A percentile compares a stretch with the other conserved stretches of the same genome.
phyloP scores from a whole-genome alignment of 164 flowering plant species.

The Vitis rupestris region DNA sequence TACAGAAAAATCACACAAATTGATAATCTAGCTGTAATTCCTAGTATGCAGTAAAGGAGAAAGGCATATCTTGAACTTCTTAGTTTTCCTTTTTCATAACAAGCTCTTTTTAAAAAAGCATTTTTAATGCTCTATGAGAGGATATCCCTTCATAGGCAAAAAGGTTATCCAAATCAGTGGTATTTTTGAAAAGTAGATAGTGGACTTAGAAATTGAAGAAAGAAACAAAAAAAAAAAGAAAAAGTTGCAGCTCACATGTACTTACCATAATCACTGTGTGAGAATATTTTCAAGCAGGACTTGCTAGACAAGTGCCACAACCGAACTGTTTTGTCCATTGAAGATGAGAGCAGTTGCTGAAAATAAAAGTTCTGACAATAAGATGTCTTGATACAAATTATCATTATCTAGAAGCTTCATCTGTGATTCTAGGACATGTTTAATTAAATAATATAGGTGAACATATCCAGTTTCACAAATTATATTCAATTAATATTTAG shows the following conservation, averaged over 20 bases:
- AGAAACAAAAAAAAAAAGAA: not conserved
- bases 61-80: no score
- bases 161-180: not conserved
- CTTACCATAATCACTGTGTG: slow-evolving; percentile 97
- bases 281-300: slow-evolving; percentile 81
- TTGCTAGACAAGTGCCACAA: slow-evolving; percentile 87
- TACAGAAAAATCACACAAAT: no score
- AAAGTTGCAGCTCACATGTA: not conserved
- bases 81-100: no score
- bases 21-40: no score
- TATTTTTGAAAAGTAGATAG: no score
- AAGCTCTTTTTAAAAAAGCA: no score
- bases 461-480: not conserved
- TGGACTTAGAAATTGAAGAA: not conserved
- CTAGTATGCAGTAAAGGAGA: no score
- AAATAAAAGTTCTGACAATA: slow-evolving; percentile 11
- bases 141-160: not conserved
- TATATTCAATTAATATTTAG: no score
- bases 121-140: no score
- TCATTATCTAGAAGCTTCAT: not conserved
- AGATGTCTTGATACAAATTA: not conserved
- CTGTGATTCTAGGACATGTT: not conserved
- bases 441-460: not conserved
- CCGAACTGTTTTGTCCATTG: slow-evolving; percentile 99
- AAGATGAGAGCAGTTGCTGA: slow-evolving; percentile 93